Percentiles rank a stretch among this genome's conserved stretches.
phyloP scores from a whole-genome alignment of 441 rosid species.

The Pelargonium myrrhifolium region DNA sequence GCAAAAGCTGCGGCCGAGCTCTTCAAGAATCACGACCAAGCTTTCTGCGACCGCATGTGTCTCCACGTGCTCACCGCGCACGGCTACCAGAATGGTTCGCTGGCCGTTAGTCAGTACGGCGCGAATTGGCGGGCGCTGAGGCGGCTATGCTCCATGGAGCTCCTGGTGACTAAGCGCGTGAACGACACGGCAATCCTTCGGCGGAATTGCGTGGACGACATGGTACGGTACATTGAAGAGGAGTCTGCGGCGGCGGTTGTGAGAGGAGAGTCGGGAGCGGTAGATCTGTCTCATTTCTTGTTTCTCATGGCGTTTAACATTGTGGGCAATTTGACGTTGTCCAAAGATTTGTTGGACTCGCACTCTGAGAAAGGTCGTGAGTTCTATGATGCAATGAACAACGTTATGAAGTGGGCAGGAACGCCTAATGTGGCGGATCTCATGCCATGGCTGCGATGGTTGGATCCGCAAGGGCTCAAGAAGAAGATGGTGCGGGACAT shows the following conservation, averaged over 20 bases:
- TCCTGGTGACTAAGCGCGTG: constrained; percentile 29
- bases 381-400: constrained; percentile 22
- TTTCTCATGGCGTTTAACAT: constrained; percentile 34
- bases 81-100: constrained; percentile 27
- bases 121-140: constrained; percentile 36
- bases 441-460: constrained; percentile 34
- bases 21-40: constrained; percentile 42
- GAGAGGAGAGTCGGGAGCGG: background rate
- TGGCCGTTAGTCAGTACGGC: constrained; percentile 42
- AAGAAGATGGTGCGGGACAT: constrained; percentile 34
- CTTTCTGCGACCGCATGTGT: constrained; percentile 30
- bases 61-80: constrained; percentile 31
- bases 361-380: constrained; percentile 22
- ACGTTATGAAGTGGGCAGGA: constrained; percentile 29
- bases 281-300: constrained; percentile 25
- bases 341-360: constrained; percentile 31
- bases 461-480: constrained; percentile 41
- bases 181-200: constrained; percentile 27
- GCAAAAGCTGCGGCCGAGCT: constrained; percentile 29
- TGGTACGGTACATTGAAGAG: constrained; percentile 22
- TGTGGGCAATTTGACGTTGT: constrained; percentile 38
- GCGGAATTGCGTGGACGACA: constrained; percentile 24
- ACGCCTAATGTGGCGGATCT: constrained; percentile 30
- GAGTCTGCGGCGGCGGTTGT: constrained; percentile 7
- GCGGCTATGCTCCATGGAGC: constrained; percentile 32